These are phyloP conservation scores for Tetrapisispora nanseiensis DNA, from an alignment of 805 yeast genomes.

Conservation along the genomic window DNA sequence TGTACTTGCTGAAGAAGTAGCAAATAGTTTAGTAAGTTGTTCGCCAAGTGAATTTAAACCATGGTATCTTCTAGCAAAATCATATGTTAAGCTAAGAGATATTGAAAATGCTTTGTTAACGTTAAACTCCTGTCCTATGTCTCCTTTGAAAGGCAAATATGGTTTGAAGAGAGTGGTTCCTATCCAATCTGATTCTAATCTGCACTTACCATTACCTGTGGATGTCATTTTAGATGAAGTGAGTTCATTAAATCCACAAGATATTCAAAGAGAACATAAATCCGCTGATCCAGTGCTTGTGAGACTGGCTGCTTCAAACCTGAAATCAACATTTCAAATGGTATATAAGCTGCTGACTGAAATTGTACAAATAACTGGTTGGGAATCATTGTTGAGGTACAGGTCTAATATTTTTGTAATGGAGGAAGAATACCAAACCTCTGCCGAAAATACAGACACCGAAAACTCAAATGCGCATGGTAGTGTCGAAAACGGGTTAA, in stretches of 20 bases:
- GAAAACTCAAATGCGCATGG: not conserved
- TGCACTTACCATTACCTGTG: slow-evolving; percentile 68
- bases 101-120: slow-evolving; percentile 64
- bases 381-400: slow-evolving; percentile 55
- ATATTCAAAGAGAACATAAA: slow-evolving; percentile 55
- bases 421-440: slow-evolving; percentile 45
- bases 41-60: slow-evolving; percentile 69
- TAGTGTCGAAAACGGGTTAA: not conserved
- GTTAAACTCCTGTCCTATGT: slow-evolving; percentile 73
- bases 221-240: slow-evolving; percentile 68
- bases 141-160: slow-evolving; percentile 56
- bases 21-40: slow-evolving; percentile 40
- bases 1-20: slow-evolving; percentile 18
- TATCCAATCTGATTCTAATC: slow-evolving; percentile 24
- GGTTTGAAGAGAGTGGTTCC: slow-evolving; percentile 51
- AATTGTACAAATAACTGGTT: slow-evolving; percentile 57
- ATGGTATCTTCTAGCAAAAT: slow-evolving; percentile 59
- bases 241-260: slow-evolving; percentile 53
- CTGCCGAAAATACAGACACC: slow-evolving; percentile 12
- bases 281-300: slow-evolving; percentile 51
- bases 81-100: slow-evolving; percentile 53
- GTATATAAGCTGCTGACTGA: slow-evolving; percentile 56
- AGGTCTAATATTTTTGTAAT: slow-evolving; percentile 61
- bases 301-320: slow-evolving; percentile 59
- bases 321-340: slow-evolving; percentile 47